Base-by-base conservation (phyloP, 495 filamentous ascomycete species). In the Alectoria sarmentosa region DNA sequence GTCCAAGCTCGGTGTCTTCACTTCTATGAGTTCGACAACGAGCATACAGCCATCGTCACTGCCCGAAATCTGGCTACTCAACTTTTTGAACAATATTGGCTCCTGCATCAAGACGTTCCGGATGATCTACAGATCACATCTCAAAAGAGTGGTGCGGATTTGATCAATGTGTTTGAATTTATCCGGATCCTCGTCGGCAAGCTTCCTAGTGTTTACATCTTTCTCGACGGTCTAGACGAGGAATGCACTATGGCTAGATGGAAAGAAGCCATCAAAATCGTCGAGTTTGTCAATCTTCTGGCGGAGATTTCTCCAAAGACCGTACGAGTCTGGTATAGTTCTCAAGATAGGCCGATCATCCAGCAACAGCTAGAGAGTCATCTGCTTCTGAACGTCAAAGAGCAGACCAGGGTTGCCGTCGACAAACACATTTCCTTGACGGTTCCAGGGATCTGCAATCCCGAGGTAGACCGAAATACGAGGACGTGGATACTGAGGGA, bases 171-270 rank as follows among this genome's bases (percentile, higher is more conserved):
- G 3, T 34, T 55, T 15, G 52, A 55, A 11, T 55, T 55, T 15
- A 55, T 55, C 30, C 28, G 52, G 0, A 10, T 56, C 10, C 32
- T 68, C 34, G 48, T 62, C 3, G n/a, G 55, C 34, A 49, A 65
- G 28, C 30, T 68, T 1, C 46, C 66, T 17, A 32, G 42, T 11
- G 52, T 64, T 4, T 68, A 66, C 37, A 58, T 68, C 42, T 65
- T 68, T 23, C 39, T 68, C 23, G 66, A 68, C 41, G 66, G 66
- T 7, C 42, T 68, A 46, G 66, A 68, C 38, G 66, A 68, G 46
- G 54, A 61, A n/a, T 59, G 62, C n/a, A 48, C 41, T 15, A 23
- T 8, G n/a, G 62, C 39, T 41, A 21, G 34, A 19, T 49, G 63
- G 32, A 66, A 58, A 46, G 23, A 36, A 21, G 56, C 59, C 6